Base-by-base conservation (phyloP, 1,284 basidiomycete genomes). In the Butyriboletus appendiculatus region DNA sequence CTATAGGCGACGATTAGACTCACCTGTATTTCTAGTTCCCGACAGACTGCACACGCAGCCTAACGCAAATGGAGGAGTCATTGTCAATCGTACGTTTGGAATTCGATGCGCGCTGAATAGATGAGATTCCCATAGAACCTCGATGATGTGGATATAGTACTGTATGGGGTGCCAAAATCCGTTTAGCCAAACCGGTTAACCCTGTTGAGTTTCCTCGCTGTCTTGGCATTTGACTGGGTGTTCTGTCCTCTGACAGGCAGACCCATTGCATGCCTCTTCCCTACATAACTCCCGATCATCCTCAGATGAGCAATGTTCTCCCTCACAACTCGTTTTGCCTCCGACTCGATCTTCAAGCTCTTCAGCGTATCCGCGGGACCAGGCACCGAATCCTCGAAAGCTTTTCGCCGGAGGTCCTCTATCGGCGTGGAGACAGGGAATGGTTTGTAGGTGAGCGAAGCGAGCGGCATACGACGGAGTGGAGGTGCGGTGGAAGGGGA, bases 281-380 rank as follows among this genome's bases (percentile, higher is more conserved):
- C 94, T 52, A 89, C 84, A 69, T 95, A 94, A 63, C 85, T 92
- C 45, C 94, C 94, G 71, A 96, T 93, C 78, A 88, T 88, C 58
- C 92, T 79, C 72, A 94, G 88, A 72, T 95, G 94, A 10, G 85
- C 86, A 71, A 96, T 94, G 68, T 96, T 94, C 67, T 94, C 93
- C 70, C 83, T 81, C 60, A 94, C 78, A 66, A 90, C 82, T 58
- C 90, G 79, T 65, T 79, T 82, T 63, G 94, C 76, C 69, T 96
- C 94, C 22, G 86, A 80, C 74, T 96, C 93, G 61, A 95, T 86
- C 73, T 85, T 85, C 61, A 96, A 73, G 48, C 81, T 80, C 61
- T 83, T 81, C 57, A 96, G 74, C 2, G 82, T 79, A 68, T 93
- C 90, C 45, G 66, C 45, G 18, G 61, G 63, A 11, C 61, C 61